Base-by-base conservation (phyloP, 1,284 basidiomycete species). In the Peniophora sp. region DNA sequence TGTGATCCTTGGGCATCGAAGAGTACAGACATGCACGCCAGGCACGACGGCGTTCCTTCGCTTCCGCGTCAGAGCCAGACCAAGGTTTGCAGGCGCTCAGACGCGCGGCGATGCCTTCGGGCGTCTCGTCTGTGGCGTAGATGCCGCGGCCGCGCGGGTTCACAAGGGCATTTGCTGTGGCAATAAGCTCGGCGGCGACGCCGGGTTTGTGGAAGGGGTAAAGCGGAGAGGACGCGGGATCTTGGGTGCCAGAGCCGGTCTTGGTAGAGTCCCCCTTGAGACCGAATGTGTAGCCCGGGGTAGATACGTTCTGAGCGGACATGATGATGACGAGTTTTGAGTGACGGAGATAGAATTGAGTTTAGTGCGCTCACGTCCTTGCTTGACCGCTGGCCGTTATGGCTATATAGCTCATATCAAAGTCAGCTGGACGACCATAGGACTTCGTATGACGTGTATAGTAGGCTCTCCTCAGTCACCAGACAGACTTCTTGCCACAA, bases 41-140 rank as follows among this genome's bases (percentile, higher is more conserved):
- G 32, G 64, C 63, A 50, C 62, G 65, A 52, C 75, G 62, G 47
- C 67, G 65, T 47, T 72, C 69, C 43, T 56, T 62, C 35, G 68
- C 67, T 57, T 72, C 66, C 50, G 67, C 65, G 27, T 67, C 69
- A 0, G 63, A 60, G 24, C 62, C 67, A 32, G 61, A 63, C 3
- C 69, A 69, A 32, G 27, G 27, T 5, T 32, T 32, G 27, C 27
- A 32, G 45, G 68, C 66, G n/a, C 64, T 57, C 3, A 79, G 60
- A 20, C 71, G 64, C 1, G 64, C 67, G 34, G 68, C 69, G 45
- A 76, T 72, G 17, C 60, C 69, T 36, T 74, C 68, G 17, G 74
- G 70, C 12, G 72, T 67, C 55, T 79, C 76, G 54, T 78, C 77
- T 9, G 76, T 77, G 11, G 77, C 77, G 49, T 78, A 78, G 39